A percentile compares a stretch with the other conserved stretches of the same genome.
phyloP scores from a whole-genome alignment of 1,284 basidiomycete genomes.

The Neonothopanus nambi region DNA sequence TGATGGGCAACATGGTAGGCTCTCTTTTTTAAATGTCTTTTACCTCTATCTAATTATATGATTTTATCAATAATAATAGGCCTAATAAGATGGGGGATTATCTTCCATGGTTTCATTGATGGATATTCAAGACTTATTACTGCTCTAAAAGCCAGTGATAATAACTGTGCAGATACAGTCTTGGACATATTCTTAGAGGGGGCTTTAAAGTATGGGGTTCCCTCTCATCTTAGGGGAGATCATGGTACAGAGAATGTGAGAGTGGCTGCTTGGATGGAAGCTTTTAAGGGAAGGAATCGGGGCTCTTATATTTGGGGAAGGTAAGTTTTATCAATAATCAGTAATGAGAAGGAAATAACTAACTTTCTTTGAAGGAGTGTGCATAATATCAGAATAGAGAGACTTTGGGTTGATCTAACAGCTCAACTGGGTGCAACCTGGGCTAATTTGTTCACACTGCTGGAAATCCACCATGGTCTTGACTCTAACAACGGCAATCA shows the following conservation, averaged over 20 bases:
- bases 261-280: conserved; percentile 3
- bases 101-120: conserved; percentile 35
- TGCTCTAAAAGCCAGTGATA: conserved; percentile 25
- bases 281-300: not conserved
- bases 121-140: conserved; percentile 28
- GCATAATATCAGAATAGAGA: conserved; percentile 8
- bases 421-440: not conserved
- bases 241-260: conserved; percentile 7
- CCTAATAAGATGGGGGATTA: conserved; percentile 31
- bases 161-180: conserved; percentile 19
- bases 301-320: conserved; percentile 11
- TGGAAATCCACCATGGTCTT: conserved; percentile 1
- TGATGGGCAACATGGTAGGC: conserved; percentile 30
- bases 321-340: not conserved
- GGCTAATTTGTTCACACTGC: not conserved
- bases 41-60: not conserved
- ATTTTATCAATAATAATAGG: conserved; percentile 12
- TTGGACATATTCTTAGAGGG: not conserved
- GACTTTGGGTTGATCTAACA: conserved; percentile 8
- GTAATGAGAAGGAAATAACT: too few relatives aligned
- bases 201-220: not conserved
- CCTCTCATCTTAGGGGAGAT: conserved; percentile 5
- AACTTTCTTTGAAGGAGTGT: not conserved
- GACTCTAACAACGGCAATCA: not conserved
- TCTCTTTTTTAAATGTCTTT: not conserved